Conservation (phyloP, 768 basidiomycete species). For the Hericium alpestre region DNA sequence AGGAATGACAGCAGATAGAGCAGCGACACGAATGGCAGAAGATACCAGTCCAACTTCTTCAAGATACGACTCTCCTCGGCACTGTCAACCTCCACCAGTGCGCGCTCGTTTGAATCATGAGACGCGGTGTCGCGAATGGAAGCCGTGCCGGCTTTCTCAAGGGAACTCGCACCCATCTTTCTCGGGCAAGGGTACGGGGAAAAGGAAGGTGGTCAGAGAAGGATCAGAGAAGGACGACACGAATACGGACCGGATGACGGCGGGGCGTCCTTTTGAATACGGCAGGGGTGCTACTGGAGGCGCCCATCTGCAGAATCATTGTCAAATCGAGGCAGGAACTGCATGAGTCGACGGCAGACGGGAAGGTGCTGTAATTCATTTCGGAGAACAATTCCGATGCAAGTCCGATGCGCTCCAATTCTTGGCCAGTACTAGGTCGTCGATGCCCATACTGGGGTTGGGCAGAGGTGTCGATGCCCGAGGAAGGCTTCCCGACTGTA, state of each 20-base stretch:
- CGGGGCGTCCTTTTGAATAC: not conserved
- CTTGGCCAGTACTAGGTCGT: no score
- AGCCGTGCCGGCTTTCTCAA: not conserved
- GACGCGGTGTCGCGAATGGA: not conserved
- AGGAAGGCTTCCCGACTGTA: no score
- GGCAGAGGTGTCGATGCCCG: no score
- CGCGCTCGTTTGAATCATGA: not conserved
- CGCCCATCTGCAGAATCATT: not conserved
- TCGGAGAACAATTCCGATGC: no score
- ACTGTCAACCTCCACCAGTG: not conserved
- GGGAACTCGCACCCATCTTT: not conserved
- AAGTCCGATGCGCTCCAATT: no score
- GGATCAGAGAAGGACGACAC: not conserved
- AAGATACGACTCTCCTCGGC: not conserved
- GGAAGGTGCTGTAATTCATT: no score
- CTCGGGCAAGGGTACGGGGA: not conserved
- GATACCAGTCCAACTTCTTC: slow-evolving; percentile 6
- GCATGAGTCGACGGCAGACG: no score
- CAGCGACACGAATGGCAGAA: slow-evolving; percentile 7
- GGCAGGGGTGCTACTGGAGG: not conserved
- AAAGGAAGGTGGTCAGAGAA: not conserved
- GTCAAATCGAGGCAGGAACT: no score
- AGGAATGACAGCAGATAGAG: slow-evolving; percentile 13
- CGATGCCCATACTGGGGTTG: no score
- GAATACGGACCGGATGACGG: not conserved